phyloP scores from a whole-genome alignment of 2,329 filamentous ascomycete genomes.

The Xenosphaeropsis pyriputrescens region DNA sequence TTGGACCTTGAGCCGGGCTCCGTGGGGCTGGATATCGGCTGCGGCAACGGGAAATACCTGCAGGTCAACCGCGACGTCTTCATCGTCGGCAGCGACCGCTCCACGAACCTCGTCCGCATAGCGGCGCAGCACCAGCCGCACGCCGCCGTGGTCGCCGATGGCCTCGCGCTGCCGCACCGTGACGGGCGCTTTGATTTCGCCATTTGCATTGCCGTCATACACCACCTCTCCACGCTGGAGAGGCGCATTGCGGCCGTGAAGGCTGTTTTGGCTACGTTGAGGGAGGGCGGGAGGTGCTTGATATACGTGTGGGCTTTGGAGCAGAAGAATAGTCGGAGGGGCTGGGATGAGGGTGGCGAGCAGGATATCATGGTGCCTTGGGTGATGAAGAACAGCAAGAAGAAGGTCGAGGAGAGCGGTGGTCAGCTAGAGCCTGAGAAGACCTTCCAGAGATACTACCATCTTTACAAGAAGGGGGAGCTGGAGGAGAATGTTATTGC shows the following conservation, averaged over 20 bases:
- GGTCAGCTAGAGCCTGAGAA: slow-evolving; percentile 19
- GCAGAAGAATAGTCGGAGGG: slow-evolving; percentile 71
- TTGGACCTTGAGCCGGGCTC: slow-evolving; percentile 48
- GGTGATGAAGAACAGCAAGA: slow-evolving; percentile 45
- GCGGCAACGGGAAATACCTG: slow-evolving; percentile 94
- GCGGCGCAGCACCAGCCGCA: slow-evolving; percentile 35
- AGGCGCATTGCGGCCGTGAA: slow-evolving; percentile 60
- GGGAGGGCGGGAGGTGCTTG: slow-evolving; percentile 48
- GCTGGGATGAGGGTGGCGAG: slow-evolving; percentile 70
- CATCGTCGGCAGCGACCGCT: slow-evolving; percentile 77
- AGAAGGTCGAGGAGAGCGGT: slow-evolving; percentile 9
- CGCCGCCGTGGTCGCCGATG: slow-evolving; percentile 66
- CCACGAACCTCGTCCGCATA: slow-evolving; percentile 36
- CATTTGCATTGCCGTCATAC: slow-evolving; percentile 86
- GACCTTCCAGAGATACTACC: slow-evolving; percentile 77
- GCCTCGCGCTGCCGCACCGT: slow-evolving; percentile 69
- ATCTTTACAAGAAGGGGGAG: slow-evolving; percentile 78
- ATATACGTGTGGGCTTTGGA: slow-evolving; percentile 95
- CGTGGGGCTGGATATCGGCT: slow-evolving; percentile 81
- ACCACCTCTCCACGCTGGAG: slow-evolving; percentile 71
- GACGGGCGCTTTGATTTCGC: slow-evolving; percentile 62
- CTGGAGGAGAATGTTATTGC: slow-evolving; percentile 63
- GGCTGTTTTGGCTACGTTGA: slow-evolving; percentile 54
- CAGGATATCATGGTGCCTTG: slow-evolving; percentile 95
- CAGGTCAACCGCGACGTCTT: slow-evolving; percentile 63